Evolutionary conservation across 805 yeast genomes (phyloP).

Genomic region (Lachancea kluyveri): DNA sequence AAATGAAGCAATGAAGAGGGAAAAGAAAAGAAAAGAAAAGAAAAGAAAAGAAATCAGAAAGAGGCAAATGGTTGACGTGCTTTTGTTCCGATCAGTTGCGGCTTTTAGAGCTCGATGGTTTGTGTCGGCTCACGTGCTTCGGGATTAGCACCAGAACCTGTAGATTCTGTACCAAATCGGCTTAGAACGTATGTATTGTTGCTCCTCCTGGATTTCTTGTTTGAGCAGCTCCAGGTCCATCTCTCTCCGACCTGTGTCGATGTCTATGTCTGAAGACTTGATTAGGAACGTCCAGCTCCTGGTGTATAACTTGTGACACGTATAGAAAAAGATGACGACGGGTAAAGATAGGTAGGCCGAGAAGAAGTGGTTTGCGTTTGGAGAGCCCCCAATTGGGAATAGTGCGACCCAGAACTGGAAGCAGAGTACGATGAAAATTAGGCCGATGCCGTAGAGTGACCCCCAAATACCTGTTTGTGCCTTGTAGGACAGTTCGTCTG

Average conservation of each 20-base stretch:
- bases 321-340: conserved; percentile 48
- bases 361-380: conserved; percentile 57
- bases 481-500: conserved; percentile 59
- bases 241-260: conserved; percentile 56
- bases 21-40: no score
- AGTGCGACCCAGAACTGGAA: conserved; percentile 81
- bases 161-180: conserved; percentile 43
- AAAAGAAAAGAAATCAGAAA: no score
- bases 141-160: conserved; percentile 43
- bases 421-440: conserved; percentile 54
- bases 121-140: no score
- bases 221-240: conserved; percentile 46
- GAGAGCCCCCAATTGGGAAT: conserved; percentile 52
- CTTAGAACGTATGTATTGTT: conserved; percentile 34
- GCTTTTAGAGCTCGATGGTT: no score
- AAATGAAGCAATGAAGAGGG: no score
- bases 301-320: conserved; percentile 51
- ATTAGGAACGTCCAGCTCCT: conserved; percentile 35
- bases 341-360: conserved; percentile 59
- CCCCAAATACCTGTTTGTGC: conserved; percentile 67
- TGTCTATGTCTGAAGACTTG: conserved; percentile 46
- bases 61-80: no score
- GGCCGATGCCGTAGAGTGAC: conserved; percentile 50
- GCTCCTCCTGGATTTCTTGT: conserved; percentile 45
- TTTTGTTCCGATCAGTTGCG: no score